Conservation (phyloP, 768 basidiomycete genomes). For the Phanerodontia chrysosporium region DNA sequence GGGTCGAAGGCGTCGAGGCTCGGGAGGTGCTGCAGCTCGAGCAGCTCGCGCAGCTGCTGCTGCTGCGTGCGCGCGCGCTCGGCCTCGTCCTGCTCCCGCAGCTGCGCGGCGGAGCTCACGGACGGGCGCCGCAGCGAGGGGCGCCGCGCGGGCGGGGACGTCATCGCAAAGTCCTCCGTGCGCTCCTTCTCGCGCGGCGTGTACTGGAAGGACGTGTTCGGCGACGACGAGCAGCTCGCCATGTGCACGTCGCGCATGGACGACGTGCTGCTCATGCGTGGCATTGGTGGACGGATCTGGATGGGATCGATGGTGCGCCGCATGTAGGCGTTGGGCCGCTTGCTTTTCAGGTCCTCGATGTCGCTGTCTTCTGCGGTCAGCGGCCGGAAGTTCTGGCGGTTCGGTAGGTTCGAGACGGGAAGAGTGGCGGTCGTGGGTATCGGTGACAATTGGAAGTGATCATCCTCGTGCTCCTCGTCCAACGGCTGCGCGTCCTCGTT, state of each 20-base stretch:
- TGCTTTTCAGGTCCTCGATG: slow-evolving; percentile 16
- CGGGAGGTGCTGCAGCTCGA: background rate
- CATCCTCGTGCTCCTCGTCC: slow-evolving; percentile 18
- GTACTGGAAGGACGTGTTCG: slow-evolving; percentile 13
- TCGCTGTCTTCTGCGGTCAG: slow-evolving; percentile 21
- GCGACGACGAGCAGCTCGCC: slow-evolving; percentile 25
- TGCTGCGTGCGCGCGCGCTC: slow-evolving; percentile 4
- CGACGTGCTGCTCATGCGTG: slow-evolving; percentile 19
- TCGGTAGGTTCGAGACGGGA: slow-evolving; percentile 20
- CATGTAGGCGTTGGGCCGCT: slow-evolving; percentile 8
- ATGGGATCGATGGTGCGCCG: slow-evolving; percentile 20
- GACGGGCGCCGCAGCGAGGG: background rate
- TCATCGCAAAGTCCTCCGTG: slow-evolving; percentile 2
- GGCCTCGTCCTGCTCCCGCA: slow-evolving; percentile 5
- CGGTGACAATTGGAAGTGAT: slow-evolving; percentile 23
- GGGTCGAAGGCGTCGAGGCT: slow-evolving; percentile 2
- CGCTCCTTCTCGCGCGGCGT: slow-evolving; percentile 16
- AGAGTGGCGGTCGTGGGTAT: slow-evolving; percentile 19
- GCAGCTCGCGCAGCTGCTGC: slow-evolving; percentile 1
- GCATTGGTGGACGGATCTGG: slow-evolving; percentile 16
- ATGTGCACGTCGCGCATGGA: slow-evolving; percentile 25
- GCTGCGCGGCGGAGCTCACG: background rate
- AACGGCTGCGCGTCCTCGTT: slow-evolving; percentile 13
- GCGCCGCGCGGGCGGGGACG: background rate
- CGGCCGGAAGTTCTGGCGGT: slow-evolving; percentile 18